These are phyloP conservation scores for Ploettnerulaceae sp. DNA, from an alignment of 2,329 filamentous ascomycete species.

Conservation along the genomic window DNA sequence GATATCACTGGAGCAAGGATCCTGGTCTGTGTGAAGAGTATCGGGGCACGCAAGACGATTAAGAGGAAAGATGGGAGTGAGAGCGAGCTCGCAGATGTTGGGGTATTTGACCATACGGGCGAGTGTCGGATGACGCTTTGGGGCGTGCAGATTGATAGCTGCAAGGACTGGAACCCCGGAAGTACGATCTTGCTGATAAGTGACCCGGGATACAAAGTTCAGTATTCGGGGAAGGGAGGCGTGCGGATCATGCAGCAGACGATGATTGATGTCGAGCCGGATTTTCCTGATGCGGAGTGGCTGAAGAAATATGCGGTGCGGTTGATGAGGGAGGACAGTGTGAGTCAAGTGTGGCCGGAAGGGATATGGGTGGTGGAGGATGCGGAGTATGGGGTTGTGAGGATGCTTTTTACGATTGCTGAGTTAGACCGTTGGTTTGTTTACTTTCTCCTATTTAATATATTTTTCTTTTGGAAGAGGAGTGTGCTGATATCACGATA, in stretches of 20 bases:
- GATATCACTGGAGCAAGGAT: slow-evolving; percentile 44
- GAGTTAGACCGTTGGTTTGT: slow-evolving; percentile 40
- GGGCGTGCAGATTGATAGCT: slow-evolving; percentile 44
- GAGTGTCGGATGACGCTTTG: slow-evolving; percentile 51
- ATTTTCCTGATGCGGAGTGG: slow-evolving; percentile 48
- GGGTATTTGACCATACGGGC: slow-evolving; percentile 54
- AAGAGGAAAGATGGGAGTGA: slow-evolving; percentile 40
- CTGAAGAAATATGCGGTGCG: slow-evolving; percentile 45
- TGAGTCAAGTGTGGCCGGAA: slow-evolving; percentile 45
- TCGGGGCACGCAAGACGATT: slow-evolving; percentile 48
- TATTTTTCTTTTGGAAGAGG: background rate
- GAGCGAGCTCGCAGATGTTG: slow-evolving; percentile 45
- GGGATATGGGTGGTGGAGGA: slow-evolving; percentile 37
- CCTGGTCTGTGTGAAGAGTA: slow-evolving; percentile 53
- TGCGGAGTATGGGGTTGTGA: slow-evolving; percentile 33
- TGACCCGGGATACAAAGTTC: slow-evolving; percentile 30
- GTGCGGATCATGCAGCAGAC: slow-evolving; percentile 38
- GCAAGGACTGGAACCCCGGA: slow-evolving; percentile 42
- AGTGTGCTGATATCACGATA: background rate
- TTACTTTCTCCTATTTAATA: background rate
- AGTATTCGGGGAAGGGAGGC: slow-evolving; percentile 24
- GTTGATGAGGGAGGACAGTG: slow-evolving; percentile 44
- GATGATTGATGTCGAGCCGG: slow-evolving; percentile 52
- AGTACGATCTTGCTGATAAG: slow-evolving; percentile 47
- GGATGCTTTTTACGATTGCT: slow-evolving; percentile 39